A percentile compares a stretch with the other conserved stretches of the same genome.
Evolutionary conservation across 2,329 filamentous ascomycete genomes (phyloP).

Genomic region (Fusarium neocosmosporiellum): DNA sequence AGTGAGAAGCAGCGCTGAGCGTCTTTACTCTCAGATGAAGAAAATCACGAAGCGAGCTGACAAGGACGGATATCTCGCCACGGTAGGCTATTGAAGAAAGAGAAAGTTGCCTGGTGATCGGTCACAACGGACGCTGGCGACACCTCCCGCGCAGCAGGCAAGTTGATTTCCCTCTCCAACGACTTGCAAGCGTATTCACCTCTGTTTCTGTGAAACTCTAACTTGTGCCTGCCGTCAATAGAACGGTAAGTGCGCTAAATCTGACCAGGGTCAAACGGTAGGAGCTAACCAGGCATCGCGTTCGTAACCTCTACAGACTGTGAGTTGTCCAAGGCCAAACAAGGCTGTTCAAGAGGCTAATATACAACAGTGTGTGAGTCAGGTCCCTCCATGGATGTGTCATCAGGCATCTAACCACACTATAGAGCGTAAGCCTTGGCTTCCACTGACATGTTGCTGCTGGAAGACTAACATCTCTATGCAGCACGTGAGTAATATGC

Average conservation of each 20-base stretch:
- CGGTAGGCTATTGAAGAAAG: background rate
- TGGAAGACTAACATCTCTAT: no score
- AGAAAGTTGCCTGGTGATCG: background rate
- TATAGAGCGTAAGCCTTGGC: no score
- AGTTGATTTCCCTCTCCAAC: background rate
- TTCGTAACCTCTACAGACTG: no score
- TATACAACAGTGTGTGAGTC: no score
- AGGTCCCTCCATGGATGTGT: no score
- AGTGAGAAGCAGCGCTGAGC: background rate
- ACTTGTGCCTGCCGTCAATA: background rate
- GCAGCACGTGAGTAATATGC: no score
- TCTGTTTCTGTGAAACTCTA: no score
- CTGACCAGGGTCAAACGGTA: background rate
- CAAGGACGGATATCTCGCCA: background rate
- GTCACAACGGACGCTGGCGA: background rate
- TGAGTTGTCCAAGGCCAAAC: no score
- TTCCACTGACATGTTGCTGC: no score
- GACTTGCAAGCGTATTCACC: background rate
- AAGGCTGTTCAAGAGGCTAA: no score
- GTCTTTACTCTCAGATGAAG: background rate
- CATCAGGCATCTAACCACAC: no score
- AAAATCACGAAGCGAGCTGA: background rate
- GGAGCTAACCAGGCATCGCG: no score
- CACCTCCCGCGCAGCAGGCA: background rate
- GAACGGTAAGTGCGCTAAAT: background rate